Evolutionary conservation across 1,284 basidiomycete genomes (phyloP), one percentile per base, ranked within the genome.

Genomic region (Gomphus bonarii): DNA sequence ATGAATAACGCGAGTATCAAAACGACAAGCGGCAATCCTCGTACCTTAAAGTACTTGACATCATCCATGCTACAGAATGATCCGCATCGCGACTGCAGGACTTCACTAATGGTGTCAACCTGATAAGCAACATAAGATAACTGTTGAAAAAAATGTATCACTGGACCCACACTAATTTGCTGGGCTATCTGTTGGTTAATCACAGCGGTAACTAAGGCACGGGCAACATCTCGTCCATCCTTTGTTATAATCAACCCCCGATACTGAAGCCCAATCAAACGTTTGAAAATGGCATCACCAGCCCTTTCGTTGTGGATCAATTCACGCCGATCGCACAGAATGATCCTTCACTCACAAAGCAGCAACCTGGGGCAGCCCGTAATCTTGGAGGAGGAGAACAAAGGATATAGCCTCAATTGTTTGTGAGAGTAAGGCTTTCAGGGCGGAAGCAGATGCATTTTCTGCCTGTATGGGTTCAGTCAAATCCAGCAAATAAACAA

Each of bases 21-120:
- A 1, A 40, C 6, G 9, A 36, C 40, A 12, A 43, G 30, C 10
- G 33, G 3, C 10, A 16, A 44, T 1, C 20, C 14, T 28, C 69
- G 61, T 61, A 83, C 91, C 77, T 99, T 99, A 77, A 99, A 98
- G 51, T 97, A 74, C 75, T 97, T 89, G 46, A 99, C 97, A 72
- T 99, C 97, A 66, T 97, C 97, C 0, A 95, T 88, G 65, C 92
- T 95, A 71, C 95, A 98, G 78, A 99, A 99, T 18, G 91, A 91
- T 0, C 94, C 95, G 66, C 97, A 99, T 66, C 93, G 81, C 66
- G 90, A 85, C 68, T 99, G 95, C 35, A 99, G 73, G 55, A 93
- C 85, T 64, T 97, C 91, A 65, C 92, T 95, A 65, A 99, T 90
- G 3, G 91, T 91, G 70, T 99, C 97, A 61, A 97, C 88, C 91